These are phyloP conservation scores for Carex littledalei DNA, from an alignment of 176 grass and related monocot species.

Conservation along the genomic window DNA sequence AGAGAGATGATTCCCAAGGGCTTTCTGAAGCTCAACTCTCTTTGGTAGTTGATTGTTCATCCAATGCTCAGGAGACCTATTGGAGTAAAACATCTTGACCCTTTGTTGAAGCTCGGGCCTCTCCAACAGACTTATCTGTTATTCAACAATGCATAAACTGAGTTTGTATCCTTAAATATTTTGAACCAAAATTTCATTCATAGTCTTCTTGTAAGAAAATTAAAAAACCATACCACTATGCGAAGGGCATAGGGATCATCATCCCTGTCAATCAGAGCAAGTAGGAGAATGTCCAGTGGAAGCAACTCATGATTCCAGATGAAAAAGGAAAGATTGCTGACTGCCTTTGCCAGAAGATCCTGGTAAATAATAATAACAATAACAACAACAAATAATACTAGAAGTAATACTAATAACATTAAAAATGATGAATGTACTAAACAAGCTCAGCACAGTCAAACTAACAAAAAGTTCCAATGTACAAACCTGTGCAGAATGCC, in stretches of 20 bases:
- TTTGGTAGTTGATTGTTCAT: constrained; percentile 89
- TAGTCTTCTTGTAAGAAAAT: neutral
- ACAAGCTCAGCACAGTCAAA: no score
- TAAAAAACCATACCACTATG: constrained; percentile 64
- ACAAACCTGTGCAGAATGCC: constrained; percentile 65
- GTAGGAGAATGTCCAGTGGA: constrained; percentile 85
- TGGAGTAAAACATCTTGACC: constrained; percentile 65
- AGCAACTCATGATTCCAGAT: constrained; percentile 93
- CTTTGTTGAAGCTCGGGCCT: constrained; percentile 85
- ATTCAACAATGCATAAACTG: constrained; percentile 1
- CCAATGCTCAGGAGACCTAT: constrained; percentile 85
- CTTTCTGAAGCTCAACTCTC: constrained; percentile 95
- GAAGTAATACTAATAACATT: no score
- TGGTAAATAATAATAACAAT: constrained; percentile 26
- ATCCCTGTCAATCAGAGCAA: constrained; percentile 96
- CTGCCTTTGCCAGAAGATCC: constrained; percentile 91
- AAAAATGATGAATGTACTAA: no score
- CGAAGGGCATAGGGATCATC: constrained; percentile 88
- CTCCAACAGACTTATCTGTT: constrained; percentile 91
- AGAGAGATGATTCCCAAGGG: constrained; percentile 97
- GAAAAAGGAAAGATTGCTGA: constrained; percentile 79
- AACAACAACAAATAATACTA: neutral
- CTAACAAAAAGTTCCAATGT: constrained; percentile 7
- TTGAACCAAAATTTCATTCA: neutral
- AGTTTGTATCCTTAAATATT: constrained; percentile 1